Evolutionary conservation across 75 land plant species (phyloP).

Genomic region (Adiantum capillusveneris): DNA sequence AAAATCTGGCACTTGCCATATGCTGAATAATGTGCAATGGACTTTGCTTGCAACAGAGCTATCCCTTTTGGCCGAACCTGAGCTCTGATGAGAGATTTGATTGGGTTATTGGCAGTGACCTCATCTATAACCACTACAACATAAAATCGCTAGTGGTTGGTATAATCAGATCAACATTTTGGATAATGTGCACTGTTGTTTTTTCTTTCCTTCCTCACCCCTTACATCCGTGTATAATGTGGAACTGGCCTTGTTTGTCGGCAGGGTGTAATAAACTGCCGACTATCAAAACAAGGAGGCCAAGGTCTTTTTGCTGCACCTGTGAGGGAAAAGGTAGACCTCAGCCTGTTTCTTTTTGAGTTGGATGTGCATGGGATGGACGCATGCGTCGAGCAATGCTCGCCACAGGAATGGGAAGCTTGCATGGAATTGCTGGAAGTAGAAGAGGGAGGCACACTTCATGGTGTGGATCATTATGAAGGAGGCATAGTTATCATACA

Average conservation of each 20-base stretch:
- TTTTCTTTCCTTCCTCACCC: too few species aligned
- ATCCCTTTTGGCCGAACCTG: slow-evolving; percentile 1
- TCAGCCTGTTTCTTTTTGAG: slow-evolving; percentile 12
- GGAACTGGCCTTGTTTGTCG: too few species aligned
- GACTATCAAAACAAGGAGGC: slow-evolving; percentile 4
- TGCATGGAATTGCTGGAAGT: slow-evolving; percentile 5
- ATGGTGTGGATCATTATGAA: slow-evolving; percentile 18
- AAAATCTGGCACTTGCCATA: neutral
- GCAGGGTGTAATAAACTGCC: slow-evolving; percentile 8
- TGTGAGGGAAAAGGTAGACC: slow-evolving; percentile 3
- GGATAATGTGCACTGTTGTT: too few species aligned
- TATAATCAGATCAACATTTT: neutral
- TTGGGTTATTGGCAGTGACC: slow-evolving; percentile 27
- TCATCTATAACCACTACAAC: slow-evolving; percentile 8
- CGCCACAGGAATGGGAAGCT: slow-evolving; percentile 6
- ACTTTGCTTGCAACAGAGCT: too few species aligned
- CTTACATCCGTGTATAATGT: too few species aligned
- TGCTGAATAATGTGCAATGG: too few species aligned
- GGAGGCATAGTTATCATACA: slow-evolving; percentile 14
- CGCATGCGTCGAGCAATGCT: slow-evolving; percentile 3
- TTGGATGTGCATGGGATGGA: slow-evolving; percentile 7
- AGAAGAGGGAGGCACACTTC: slow-evolving; percentile 12
- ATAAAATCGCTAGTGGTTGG: slow-evolving; percentile 15
- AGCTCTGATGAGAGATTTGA: slow-evolving; percentile 13
- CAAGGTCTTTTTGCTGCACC: slow-evolving; percentile 11